Base-by-base conservation (phyloP, 2,329 filamentous ascomycete species). In the Fusarium equiseti region DNA sequence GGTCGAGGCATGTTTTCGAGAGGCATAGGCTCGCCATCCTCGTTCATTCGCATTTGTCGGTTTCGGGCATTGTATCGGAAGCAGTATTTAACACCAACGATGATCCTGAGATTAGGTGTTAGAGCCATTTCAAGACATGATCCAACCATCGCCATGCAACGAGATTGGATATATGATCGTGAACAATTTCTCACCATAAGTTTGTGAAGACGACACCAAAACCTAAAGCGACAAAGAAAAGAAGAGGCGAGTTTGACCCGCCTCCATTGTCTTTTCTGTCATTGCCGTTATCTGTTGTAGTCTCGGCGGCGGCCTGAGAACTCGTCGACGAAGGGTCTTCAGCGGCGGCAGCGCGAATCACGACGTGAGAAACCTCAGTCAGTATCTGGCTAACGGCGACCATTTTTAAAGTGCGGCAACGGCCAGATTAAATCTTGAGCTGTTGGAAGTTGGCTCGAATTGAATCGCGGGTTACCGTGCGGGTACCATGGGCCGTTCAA, bases 141-240 rank as follows among this genome's bases (percentile, higher is more conserved):
- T 38, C 42, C 45, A 59, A 20, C 49, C 58, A 91, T 84, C 86
- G 97, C 95, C 94, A 98, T 81, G 42, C 38, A 59, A 48, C 38
- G 46, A 64, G 52, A 29, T 29, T 8, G 26, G 40, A 63, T 49
- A 57, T 56, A 53, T 42, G 64, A 61, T 51, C 18, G 44, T 44
- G 29, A 52, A 29, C 43, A 40, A 59, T 68, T 65, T 66, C 92
- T 84, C 87, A 98, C 96, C 96, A 99, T 81, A 99, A 84, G 81
- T 99, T 99, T 53, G 96, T 99, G 78, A 99, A 99, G 46, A 99
- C 96, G 22, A 99, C 96, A 75, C 96, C 96, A 77, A 99, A 98
- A 7, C 96, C 96, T 31, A 99, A 85, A 18, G 96, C 95, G 60
- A 98, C 94, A 79, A 98, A 98, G 83, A 98, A 98, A 8, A 85